Evolutionary conservation across 169 alveolate species (phyloP), one percentile per base, ranked within the genome.

Genomic region (Plasmodium inui): DNA sequence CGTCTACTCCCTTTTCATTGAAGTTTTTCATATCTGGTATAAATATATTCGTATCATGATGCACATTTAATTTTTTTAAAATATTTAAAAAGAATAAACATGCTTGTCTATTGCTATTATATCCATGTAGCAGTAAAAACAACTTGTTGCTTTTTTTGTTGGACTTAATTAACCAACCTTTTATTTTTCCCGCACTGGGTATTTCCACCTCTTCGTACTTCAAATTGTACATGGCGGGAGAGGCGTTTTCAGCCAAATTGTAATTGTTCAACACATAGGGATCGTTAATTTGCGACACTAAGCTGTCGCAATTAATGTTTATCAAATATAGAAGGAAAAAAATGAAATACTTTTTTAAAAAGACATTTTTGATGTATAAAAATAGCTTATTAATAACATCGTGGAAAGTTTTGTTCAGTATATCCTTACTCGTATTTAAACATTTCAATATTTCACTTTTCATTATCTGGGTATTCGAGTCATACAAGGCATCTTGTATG

Each of bases 401-500:
- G 30, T 74, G 85, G 44, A 86, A 86, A 26, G 93, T 86, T 41
- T 86, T 86, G 70, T 76, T 70, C 80, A 86, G 80, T 86, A 86
- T 76, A 53, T 86, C 81, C 86, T 76, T 86, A 86, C 84, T 86
- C 2, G 55, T 53, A 30, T 86, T 86, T 32, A 86, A 76, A 17
- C 86, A 86, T 76, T 76, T 86, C 53, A 86, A 74, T 53, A 86
- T 30, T 55, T 86, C 93, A 26, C 80, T 50, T 86, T 86, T 86
- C 93, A 86, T 86, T 39, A 86, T 86, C 32, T 86, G 93, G 12
- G 88, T 86, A 46, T 86, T 86, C 10, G 93, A 57, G 39, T 86
- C 93, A 86, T 86, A 86, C 93, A 86, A 76, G 80, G 93, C 73
- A 19, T 86, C 93, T 86, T 86, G 93, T 86, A 86, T 86, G 85